Base-by-base conservation (phyloP, 805 yeast genomes). In the Nakazawaea laoshanensis region DNA sequence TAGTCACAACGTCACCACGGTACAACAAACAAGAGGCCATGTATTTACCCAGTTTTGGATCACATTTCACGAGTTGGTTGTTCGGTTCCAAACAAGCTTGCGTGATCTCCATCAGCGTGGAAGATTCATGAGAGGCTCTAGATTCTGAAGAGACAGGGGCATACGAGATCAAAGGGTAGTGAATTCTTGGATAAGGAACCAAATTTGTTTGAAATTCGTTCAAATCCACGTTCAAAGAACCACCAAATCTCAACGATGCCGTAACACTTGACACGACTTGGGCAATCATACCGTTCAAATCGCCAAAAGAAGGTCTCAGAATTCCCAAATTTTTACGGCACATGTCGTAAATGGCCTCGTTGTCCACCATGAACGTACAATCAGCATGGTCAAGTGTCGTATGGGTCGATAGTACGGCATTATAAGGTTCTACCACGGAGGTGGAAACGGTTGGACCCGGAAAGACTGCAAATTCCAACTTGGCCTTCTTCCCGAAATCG, bases 161-260 rank as follows among this genome's bases (percentile, higher is more conserved):
- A 55, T 85, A 86, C 36, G 94, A 82, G 33, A 85, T 95, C 57
- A 86, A 74, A 50, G 95, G 95, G 85, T 86, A 86, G 63, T 86
- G 95, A 52, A 86, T 86, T 67, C 95, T 82, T 59, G 95, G 95
- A 65, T 82, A 86, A 47, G 95, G 95, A 31, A 86, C 95, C 69
- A 86, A 69, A 63, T 86, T 86, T 37, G 95, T 86, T 66, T 86
- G 95, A 73, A 86, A 86, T 63, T 86, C 95, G 60, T 85, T 86
- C 55, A 86, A 73, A 61, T 86, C 95, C 41, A 86, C 95, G 55
- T 86, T 86, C 53, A 86, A 71, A 19, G 94, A 82, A 49, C 95
- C 95, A 52, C 82, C 92, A 53, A 85, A 86, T 61, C 95, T 80
- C 57, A 86, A 71, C 18, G 94, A 81, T 23, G 95, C 95, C 27